phyloP scores from a whole-genome alignment of 768 basidiomycete species.

The Brasilioporus rufonigricans region DNA sequence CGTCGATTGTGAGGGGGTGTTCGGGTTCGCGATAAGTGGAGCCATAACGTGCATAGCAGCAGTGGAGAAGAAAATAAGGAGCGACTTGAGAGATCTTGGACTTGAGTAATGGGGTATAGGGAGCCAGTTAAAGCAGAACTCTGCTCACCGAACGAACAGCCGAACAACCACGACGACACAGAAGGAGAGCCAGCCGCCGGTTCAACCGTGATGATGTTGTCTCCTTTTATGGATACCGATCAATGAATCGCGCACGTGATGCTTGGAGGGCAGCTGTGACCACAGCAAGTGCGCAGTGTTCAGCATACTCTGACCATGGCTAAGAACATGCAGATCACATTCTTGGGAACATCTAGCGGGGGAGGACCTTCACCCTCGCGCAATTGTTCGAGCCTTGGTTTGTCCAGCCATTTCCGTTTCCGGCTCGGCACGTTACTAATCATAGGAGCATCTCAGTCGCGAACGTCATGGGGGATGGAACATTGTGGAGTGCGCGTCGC shows the following conservation, averaged over 20 bases:
- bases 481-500: slow-evolving; percentile 62
- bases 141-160: slow-evolving; percentile 14
- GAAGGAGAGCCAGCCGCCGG: slow-evolving; percentile 14
- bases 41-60: slow-evolving; percentile 9
- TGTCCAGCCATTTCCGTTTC: background rate
- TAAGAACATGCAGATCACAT: slow-evolving; percentile 55
- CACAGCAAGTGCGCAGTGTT: no score
- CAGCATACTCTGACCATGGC: slow-evolving; percentile 27
- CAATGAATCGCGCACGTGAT: slow-evolving; percentile 17
- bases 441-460: slow-evolving; percentile 38
- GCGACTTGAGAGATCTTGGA: slow-evolving; percentile 9
- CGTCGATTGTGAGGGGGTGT: slow-evolving; percentile 17
- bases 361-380: slow-evolving; percentile 73
- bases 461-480: slow-evolving; percentile 50
- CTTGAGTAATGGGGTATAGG: background rate
- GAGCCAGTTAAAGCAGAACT: background rate
- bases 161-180: background rate
- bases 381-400: slow-evolving; percentile 67
- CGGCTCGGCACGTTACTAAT: background rate
- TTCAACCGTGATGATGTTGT: slow-evolving; percentile 17
- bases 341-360: slow-evolving; percentile 75
- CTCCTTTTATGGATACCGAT: slow-evolving; percentile 21
- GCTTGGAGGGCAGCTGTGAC: background rate
- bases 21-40: slow-evolving; percentile 10
- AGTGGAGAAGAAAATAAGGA: slow-evolving; percentile 5